phyloP scores from a whole-genome alignment of 2,329 filamentous ascomycete species.

The Fusarium buharicum region DNA sequence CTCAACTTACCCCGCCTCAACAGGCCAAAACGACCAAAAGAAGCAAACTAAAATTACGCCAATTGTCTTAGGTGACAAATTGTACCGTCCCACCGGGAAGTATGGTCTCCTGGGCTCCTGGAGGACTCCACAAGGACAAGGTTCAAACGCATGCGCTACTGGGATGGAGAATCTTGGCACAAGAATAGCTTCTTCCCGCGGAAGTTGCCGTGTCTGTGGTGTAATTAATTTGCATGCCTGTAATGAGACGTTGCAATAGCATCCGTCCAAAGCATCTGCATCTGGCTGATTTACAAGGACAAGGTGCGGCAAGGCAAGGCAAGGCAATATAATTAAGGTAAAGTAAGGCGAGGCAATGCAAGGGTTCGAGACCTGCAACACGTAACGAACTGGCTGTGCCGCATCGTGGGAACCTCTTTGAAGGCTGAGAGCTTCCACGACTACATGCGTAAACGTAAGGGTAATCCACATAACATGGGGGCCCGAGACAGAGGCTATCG shows the following conservation, averaged over 20 bases:
- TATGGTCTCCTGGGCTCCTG: not conserved
- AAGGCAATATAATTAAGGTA: not conserved
- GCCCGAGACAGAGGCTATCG: conserved; percentile 18
- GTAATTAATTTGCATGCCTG: conserved; percentile 10
- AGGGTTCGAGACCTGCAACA: conserved; percentile 2
- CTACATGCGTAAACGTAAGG: not conserved
- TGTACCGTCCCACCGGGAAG: conserved; percentile 23
- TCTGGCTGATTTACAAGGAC: not conserved
- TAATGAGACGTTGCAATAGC: conserved; percentile 3
- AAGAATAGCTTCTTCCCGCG: not conserved
- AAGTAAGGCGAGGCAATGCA: conserved; percentile 2
- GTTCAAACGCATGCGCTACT: not conserved
- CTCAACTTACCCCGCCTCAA: conserved; percentile 23
- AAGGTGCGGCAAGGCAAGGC: conserved; percentile 1
- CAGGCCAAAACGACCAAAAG: not conserved
- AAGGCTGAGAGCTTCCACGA: not conserved
- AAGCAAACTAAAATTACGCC: conserved; percentile 12
- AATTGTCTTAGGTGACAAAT: not conserved
- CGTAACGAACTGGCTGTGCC: conserved; percentile 13
- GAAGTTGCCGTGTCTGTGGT: conserved; percentile 9
- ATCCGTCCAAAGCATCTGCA: not conserved
- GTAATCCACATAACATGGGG: conserved; percentile 5
- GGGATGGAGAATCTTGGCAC: conserved; percentile 13
- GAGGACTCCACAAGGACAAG: not conserved
- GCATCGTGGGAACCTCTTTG: not conserved